Base-by-base conservation (phyloP, 1,284 basidiomycete genomes). In the Rhodotorula glutinis region DNA sequence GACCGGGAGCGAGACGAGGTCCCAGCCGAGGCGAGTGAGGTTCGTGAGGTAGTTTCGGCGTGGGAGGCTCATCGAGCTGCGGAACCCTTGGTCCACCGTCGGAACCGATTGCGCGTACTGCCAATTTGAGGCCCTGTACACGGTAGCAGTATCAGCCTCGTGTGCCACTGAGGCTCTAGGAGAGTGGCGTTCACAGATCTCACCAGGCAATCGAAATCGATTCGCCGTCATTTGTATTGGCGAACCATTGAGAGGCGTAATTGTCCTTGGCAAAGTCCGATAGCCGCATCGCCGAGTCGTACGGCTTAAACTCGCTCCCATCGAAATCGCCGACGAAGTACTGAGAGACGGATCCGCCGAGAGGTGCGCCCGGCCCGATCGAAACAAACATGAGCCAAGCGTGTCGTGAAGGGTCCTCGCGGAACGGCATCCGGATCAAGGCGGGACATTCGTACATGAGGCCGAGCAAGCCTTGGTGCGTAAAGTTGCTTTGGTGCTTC, bases 81-180 rank as follows among this genome's bases (percentile, higher is more conserved):
- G 44, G 61, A 61, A 67, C 11, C 46, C 53, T 25, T 62, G 43
- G 1, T 41, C 46, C 10, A 38, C 57, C 7, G 65, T 67, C 29
- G 65, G 65, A 19, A 60, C 60, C 13, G 33, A 17, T n/a, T 67
- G 57, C 0, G 55, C 46, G 55, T 61, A 61, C 55, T 57, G 52
- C 64, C 64, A 60, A 29, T 63, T 41, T 4, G 41, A 49, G 10
- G 59, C 41, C 59, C 51, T 53, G 21, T 17, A 9, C n/a, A 27
- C 30, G 41, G 2, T 43, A 11, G 7, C 23, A 16, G 25, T n/a
- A 13, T 27, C n/a, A 51, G n/a, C n/a, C n/a, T n/a, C n/a, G n/a
- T n/a, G n/a, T n/a, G n/a, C n/a, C n/a, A n/a, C n/a, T n/a, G n/a
- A n/a, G n/a, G n/a, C n/a, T n/a, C n/a, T n/a, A n/a, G 11, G 11